Evolutionary conservation across 2,329 filamentous ascomycete species (phyloP).

Genomic region (Phialophora chinensis): DNA sequence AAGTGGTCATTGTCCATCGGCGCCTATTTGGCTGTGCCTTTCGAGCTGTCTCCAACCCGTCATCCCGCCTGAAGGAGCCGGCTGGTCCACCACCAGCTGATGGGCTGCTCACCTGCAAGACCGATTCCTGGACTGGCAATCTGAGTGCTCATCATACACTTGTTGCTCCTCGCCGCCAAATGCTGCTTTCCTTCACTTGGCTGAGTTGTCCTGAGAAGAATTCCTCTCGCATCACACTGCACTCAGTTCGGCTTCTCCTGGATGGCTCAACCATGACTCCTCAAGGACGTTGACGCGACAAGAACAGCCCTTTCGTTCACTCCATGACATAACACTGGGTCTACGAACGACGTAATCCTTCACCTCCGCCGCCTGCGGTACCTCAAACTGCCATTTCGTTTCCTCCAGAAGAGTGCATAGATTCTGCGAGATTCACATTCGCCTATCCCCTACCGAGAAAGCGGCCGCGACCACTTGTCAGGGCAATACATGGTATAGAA

Average conservation of each 20-base stretch:
- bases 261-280: neutral
- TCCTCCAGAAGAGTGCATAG: neutral
- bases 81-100: slow-evolving; percentile 21
- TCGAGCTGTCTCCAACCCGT: slow-evolving; percentile 16
- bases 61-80: slow-evolving; percentile 17
- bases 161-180: slow-evolving; percentile 8
- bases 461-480: neutral
- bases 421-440: neutral
- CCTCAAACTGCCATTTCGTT: neutral
- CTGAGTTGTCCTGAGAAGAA: neutral
- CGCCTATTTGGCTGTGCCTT: slow-evolving; percentile 1
- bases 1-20: slow-evolving; percentile 2
- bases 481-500: neutral
- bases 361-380: neutral
- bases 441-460: neutral
- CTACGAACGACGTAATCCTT: neutral
- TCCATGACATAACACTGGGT: neutral
- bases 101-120: slow-evolving; percentile 12
- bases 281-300: neutral
- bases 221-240: neutral
- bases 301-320: neutral
- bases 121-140: slow-evolving; percentile 13
- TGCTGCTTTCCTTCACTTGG: slow-evolving; percentile 8
- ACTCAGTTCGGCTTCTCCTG: neutral
- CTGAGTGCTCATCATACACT: slow-evolving; percentile 23